Evolutionary conservation across 495 filamentous ascomycete species (phyloP), one percentile per base, ranked within the genome.

Genomic region (Thozetella sp.): DNA sequence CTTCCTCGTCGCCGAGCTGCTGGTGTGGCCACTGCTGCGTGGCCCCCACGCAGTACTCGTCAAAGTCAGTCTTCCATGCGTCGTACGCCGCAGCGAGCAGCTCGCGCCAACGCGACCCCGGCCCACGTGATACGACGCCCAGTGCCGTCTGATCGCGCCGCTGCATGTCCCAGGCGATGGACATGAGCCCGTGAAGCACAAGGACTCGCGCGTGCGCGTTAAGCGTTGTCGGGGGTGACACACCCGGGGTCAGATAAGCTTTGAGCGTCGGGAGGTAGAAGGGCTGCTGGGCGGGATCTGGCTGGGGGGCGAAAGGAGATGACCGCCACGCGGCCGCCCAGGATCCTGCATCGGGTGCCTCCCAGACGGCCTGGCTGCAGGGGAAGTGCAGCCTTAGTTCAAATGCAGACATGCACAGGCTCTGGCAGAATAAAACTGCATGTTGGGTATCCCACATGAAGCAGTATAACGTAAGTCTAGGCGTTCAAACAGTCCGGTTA

Each of bases 391-490:
- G 73, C 26, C 79, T 72, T 22, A 87, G 75, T 50, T 85, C 82
- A 53, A 85, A 84, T 15, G 80, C 82, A 3, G 78, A 83, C 83
- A 85, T 86, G 65, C 82, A 86, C 0, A 86, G 72, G 3, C 78
- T 82, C 61, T 86, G 82, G 22, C 78, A 85, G 64, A 84, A 85
- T 3, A 85, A 69, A 0, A 83, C 80, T 1, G 82, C 81, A 58
- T 83, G 81, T 61, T 84, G 81, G 0, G 79, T 82, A 57, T 85
- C 83, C 83, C 82, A 85, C 77, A 86, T 83, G 59, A 86, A 87
- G 57, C 80, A 84, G 25, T 82, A 72, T 52, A 86, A 74, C 0
- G 80, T 78, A 6, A 85, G 66, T 24, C 76, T 78, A 13, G 12
- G 17, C 19, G 9, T 54, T 59, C 2, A 2, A 56, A 34, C 51